Evolutionary conservation across 345 rosid species (phyloP), one percentile per base, ranked within the genome.

Genomic region (Hibiscus syriacus): DNA sequence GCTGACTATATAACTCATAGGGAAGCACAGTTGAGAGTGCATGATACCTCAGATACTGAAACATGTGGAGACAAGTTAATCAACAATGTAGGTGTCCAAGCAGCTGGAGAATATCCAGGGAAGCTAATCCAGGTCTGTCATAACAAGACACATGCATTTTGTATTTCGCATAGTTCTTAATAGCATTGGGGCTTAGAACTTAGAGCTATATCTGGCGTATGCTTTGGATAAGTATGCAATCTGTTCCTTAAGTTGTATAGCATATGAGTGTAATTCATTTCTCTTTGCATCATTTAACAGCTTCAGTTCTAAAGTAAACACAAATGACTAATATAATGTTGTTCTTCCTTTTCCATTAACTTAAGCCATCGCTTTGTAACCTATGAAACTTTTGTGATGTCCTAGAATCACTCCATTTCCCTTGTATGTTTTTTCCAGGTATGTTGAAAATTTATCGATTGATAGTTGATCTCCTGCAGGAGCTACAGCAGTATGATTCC

Each of bases 11-110:
- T 54, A 25, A 39, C 66, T 36, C 67, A 67, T 66, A 80, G 72
- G 38, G 70, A 66, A 54, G 72, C 76, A 36, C 77, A 73, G 67
- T 70, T 76, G 74, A 74, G 66, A 70, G 57, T 74, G 66, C 80
- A 75, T 55, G 29, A 76, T 41, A 75, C 46, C 48, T 64, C 68
- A 12, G 74, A 66, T 74, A 25, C 20, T 65, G 62, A 73, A 46
- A 62, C 68, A 30, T 27, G 64, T 70, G 70, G 67, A 57, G 74
- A 70, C 66, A 60, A 72, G 75, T 77, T 70, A 36, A 43, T 54
- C 26, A 20, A 69, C 34, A 27, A 57, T 54, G 17, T 57, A 50
- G 75, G 76, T 52, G 67, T 30, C 45, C 68, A 32, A 64, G 69
- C 72, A 45, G 73, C 25, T 55, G 71, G 68, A 6, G 57, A 61